Conservation (phyloP, 2,329 filamentous ascomycete species). For the Colletotrichum tanaceti region DNA sequence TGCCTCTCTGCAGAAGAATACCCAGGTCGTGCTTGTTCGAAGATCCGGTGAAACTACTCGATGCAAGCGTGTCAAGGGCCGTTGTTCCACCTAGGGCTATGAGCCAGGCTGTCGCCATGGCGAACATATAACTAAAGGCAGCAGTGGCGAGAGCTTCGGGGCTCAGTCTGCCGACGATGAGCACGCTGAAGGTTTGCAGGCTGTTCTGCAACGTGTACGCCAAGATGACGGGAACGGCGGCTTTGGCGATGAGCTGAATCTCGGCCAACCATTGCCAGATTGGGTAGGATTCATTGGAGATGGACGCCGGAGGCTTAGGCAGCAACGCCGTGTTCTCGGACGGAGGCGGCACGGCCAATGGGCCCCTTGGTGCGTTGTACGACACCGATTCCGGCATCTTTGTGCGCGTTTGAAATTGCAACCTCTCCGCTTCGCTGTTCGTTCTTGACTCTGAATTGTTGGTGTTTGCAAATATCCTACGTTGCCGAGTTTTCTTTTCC, state of each 20-base stretch:
- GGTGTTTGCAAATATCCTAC: neutral
- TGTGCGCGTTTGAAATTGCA: neutral
- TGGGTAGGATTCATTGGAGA: slow-evolving; percentile 19
- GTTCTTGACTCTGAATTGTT: neutral
- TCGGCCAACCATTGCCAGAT: slow-evolving; percentile 55
- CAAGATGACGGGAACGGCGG: slow-evolving; percentile 81
- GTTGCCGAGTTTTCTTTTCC: neutral
- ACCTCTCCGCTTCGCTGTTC: neutral
- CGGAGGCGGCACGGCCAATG: slow-evolving; percentile 4
- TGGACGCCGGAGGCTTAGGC: slow-evolving; percentile 33
- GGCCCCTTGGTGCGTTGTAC: slow-evolving; percentile 16
- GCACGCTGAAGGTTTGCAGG: slow-evolving; percentile 82
- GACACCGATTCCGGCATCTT: slow-evolving; percentile 30
- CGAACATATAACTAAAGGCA: slow-evolving; percentile 94
- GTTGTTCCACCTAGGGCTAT: slow-evolving; percentile 88
- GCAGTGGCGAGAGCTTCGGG: slow-evolving; percentile 84
- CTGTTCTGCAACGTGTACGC: slow-evolving; percentile 90
- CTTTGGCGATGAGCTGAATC: slow-evolving; percentile 74
- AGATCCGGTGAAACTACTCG: slow-evolving; percentile 84
- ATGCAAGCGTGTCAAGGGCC: slow-evolving; percentile 86
- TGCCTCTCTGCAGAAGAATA: slow-evolving; percentile 79
- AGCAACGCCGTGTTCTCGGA: slow-evolving; percentile 40
- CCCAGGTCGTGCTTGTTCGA: slow-evolving; percentile 83
- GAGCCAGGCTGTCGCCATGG: slow-evolving; percentile 88
- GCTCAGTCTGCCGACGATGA: slow-evolving; percentile 83